These are phyloP conservation scores for Balamuthia mandrillaris DNA, from an alignment of 208 protist genomes.

Conservation along the genomic window DNA sequence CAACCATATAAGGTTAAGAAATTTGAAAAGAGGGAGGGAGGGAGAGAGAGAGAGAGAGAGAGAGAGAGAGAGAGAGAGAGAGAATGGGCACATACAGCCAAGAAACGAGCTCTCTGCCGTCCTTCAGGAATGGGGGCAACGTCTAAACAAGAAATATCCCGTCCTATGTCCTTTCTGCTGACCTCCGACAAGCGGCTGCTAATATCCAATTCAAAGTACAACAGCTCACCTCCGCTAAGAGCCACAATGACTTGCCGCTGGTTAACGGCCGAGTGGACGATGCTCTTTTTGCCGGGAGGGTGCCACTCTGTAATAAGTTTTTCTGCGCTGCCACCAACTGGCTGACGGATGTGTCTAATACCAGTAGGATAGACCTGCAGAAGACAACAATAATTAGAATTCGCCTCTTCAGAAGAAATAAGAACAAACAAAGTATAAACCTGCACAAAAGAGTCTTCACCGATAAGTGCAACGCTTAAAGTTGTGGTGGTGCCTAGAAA, in stretches of 20 bases:
- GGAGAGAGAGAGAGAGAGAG: background rate
- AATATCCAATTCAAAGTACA: conserved; percentile 86
- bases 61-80: conserved; percentile 65
- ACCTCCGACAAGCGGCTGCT: conserved; percentile 71
- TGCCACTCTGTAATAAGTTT: conserved; percentile 77
- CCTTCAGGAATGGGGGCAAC: conserved; percentile 69
- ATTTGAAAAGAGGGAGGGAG: background rate
- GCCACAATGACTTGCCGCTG: conserved; percentile 72
- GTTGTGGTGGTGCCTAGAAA: conserved; percentile 66
- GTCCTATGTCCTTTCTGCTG: conserved; percentile 60
- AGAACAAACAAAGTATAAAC: no score
- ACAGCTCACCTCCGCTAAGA: conserved; percentile 75
- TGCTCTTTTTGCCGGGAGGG: conserved; percentile 56
- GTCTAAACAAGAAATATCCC: conserved; percentile 70
- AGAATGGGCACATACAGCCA: conserved; percentile 60
- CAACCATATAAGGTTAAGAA: background rate
- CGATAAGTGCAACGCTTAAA: conserved; percentile 63
- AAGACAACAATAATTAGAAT: conserved; percentile 47
- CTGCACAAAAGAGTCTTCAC: conserved; percentile 74
- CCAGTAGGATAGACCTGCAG: conserved; percentile 77
- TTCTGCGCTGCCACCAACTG: no score
- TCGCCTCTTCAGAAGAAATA: no score
- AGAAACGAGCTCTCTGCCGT: background rate
- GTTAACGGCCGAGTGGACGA: conserved; percentile 68
- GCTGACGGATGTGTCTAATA: conserved; percentile 72